phyloP scores from a whole-genome alignment of 2,329 filamentous ascomycete species.

The Penicillium glabrum region DNA sequence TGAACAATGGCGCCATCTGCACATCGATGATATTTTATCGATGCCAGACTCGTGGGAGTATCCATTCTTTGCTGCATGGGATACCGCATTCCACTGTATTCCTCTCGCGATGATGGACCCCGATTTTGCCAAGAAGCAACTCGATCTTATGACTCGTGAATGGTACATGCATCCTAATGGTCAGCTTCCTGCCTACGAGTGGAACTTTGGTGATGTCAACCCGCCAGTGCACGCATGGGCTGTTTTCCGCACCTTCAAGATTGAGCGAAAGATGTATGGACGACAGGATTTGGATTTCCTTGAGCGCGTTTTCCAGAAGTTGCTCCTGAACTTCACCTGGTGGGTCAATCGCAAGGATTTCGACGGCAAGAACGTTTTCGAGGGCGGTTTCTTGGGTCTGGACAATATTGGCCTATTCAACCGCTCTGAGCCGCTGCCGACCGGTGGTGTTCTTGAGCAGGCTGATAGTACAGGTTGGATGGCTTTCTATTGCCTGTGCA shows the following conservation, averaged over 20 bases:
- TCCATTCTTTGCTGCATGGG: conserved; percentile 96
- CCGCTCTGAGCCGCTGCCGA: conserved; percentile 89
- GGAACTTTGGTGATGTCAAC: conserved; percentile 98
- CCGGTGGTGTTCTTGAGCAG: conserved; percentile 89
- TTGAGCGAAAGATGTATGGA: conserved; percentile 95
- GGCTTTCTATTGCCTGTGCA: conserved; percentile 94
- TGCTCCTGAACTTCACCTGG: conserved; percentile 97
- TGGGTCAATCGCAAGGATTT: conserved; percentile 97
- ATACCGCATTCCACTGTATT: conserved; percentile 95
- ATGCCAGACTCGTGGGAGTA: conserved; percentile 99
- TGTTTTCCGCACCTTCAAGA: conserved; percentile 94
- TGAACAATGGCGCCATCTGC: conserved; percentile 87
- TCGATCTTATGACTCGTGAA: conserved; percentile 92
- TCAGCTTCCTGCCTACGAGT: conserved; percentile 89
- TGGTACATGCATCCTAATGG: conserved; percentile 99
- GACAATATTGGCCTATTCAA: conserved; percentile 99
- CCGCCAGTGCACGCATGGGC: conserved; percentile 96
- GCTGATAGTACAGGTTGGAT: conserved; percentile 99
- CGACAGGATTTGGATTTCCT: conserved; percentile 93
- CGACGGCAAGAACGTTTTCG: conserved; percentile 95
- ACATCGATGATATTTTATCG: conserved; percentile 91
- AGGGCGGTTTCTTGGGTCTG: conserved; percentile 90
- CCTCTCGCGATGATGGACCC: conserved; percentile 96
- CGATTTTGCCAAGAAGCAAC: conserved; percentile 96
- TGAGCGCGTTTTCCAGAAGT: conserved; percentile 93